These are phyloP conservation scores for Tubosaeta sp. DNA, from an alignment of 768 basidiomycete species.

Conservation along the genomic window DNA sequence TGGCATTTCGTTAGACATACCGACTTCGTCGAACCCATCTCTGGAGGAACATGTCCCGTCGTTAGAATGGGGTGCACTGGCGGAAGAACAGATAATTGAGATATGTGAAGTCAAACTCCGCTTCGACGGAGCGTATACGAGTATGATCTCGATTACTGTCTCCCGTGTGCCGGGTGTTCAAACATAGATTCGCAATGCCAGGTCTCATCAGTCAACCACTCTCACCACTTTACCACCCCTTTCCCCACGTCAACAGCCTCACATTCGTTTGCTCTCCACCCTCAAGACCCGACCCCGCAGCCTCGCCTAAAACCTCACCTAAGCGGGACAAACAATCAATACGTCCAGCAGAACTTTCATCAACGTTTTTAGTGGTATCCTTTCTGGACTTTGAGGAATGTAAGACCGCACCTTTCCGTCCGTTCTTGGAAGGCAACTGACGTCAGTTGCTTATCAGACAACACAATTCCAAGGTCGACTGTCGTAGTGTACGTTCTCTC, in stretches of 20 bases:
- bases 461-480: slow-evolving; percentile 35
- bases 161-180: slow-evolving; percentile 1
- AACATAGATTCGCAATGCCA: slow-evolving; percentile 16
- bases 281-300: slow-evolving; percentile 21
- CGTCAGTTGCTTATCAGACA: slow-evolving; percentile 32
- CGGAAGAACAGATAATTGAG: slow-evolving; percentile 58
- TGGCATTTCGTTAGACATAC: slow-evolving; percentile 24
- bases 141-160: slow-evolving; percentile 31
- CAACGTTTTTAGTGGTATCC: slow-evolving; percentile 47
- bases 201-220: slow-evolving; percentile 43
- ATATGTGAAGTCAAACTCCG: slow-evolving; percentile 55
- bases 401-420: slow-evolving; percentile 29
- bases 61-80: slow-evolving; percentile 49
- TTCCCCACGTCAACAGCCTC: slow-evolving; percentile 39
- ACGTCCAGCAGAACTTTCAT: slow-evolving; percentile 24
- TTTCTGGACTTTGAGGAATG: slow-evolving; percentile 62
- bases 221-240: slow-evolving; percentile 39
- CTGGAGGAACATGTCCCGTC: slow-evolving; percentile 23
- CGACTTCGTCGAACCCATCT: slow-evolving; percentile 10
- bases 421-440: background rate
- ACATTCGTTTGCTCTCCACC: slow-evolving; percentile 43
- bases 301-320: slow-evolving; percentile 24
- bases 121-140: slow-evolving; percentile 41
- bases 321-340: slow-evolving; percentile 24
- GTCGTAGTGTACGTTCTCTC: slow-evolving; percentile 28